Evolutionary conservation across 768 basidiomycete species (phyloP).

Genomic region (Tricholoma terreum): DNA sequence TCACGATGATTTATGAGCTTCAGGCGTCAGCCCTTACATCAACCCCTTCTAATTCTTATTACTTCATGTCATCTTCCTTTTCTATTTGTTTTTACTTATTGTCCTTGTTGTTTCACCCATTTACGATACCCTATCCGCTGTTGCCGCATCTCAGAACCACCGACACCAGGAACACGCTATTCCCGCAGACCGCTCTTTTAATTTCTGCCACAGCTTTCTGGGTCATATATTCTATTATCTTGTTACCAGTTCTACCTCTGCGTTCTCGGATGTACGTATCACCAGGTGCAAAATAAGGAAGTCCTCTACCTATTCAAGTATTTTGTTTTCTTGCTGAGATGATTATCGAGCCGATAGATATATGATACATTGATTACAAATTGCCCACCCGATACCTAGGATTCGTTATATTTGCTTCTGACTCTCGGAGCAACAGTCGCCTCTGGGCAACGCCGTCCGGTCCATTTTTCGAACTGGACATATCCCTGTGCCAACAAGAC

Average conservation of each 20-base stretch:
- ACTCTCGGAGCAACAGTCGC: slow-evolving; percentile 45
- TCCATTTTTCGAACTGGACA: slow-evolving; percentile 83
- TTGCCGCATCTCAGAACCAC: slow-evolving; percentile 13
- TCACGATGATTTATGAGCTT: slow-evolving; percentile 15
- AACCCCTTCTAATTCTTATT: slow-evolving; percentile 17
- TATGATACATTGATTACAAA: not conserved
- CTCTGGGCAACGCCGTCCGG: slow-evolving; percentile 59
- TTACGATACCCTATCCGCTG: slow-evolving; percentile 18
- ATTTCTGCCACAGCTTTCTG: not conserved
- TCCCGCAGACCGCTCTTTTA: slow-evolving; percentile 3
- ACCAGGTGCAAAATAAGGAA: not conserved
- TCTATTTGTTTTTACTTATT: slow-evolving; percentile 22
- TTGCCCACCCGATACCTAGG: not conserved
- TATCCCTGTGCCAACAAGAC: slow-evolving; percentile 89
- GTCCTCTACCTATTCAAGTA: not conserved
- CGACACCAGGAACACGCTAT: slow-evolving; percentile 3
- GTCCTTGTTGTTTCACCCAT: slow-evolving; percentile 28
- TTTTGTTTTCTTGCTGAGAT: not conserved
- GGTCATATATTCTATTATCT: not conserved
- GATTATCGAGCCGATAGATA: not conserved
- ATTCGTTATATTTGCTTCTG: slow-evolving; percentile 38
- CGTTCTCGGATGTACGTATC: not conserved
- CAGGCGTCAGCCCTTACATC: slow-evolving; percentile 13
- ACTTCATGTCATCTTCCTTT: slow-evolving; percentile 9
- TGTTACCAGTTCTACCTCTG: not conserved